A percentile compares a stretch with the other conserved stretches of the same genome.
Evolutionary conservation across 1,139 yeast species (phyloP).

Genomic region (Candida sp.): DNA sequence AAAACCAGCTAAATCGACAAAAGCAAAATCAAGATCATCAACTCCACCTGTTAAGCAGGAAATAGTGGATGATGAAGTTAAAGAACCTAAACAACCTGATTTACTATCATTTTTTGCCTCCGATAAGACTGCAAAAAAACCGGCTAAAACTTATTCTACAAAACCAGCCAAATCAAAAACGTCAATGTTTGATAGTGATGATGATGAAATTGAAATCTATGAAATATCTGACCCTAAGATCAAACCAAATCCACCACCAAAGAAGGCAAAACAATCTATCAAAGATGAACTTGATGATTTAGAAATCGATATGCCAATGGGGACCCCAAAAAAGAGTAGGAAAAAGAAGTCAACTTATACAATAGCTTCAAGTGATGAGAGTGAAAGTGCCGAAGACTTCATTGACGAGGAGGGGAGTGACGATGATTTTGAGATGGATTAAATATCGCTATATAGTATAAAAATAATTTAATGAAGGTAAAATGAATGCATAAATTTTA

Average conservation of each 20-base stretch:
- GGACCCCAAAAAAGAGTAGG: conserved; percentile 3
- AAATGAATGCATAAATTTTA: too few relatives aligned
- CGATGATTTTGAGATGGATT: conserved; percentile 8
- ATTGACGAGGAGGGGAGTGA: conserved; percentile 5
- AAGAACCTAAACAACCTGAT: neutral
- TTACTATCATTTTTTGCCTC: conserved; percentile 1
- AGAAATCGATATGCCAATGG: conserved; percentile 5
- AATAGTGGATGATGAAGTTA: neutral
- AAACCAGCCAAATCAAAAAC: neutral
- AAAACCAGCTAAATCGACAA: conserved; percentile 7
- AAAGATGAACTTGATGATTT: conserved; percentile 14
- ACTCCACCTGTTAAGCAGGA: conserved; percentile 6
- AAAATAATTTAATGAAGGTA: too few relatives aligned
- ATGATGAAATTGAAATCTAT: conserved; percentile 2
- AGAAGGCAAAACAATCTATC: conserved; percentile 5
- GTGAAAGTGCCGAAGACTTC: conserved; percentile 1
- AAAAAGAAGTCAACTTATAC: conserved; percentile 5
- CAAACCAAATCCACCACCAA: neutral
- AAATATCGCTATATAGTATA: too few relatives aligned
- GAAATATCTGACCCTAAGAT: conserved; percentile 1
- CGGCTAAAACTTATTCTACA: neutral
- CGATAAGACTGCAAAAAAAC: conserved; percentile 2
- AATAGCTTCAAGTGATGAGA: conserved; percentile 7
- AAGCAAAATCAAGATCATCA: conserved; percentile 9
- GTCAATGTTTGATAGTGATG: conserved; percentile 3